Conservation (phyloP, 495 filamentous ascomycete species). For the Tetracladium setigerum region DNA sequence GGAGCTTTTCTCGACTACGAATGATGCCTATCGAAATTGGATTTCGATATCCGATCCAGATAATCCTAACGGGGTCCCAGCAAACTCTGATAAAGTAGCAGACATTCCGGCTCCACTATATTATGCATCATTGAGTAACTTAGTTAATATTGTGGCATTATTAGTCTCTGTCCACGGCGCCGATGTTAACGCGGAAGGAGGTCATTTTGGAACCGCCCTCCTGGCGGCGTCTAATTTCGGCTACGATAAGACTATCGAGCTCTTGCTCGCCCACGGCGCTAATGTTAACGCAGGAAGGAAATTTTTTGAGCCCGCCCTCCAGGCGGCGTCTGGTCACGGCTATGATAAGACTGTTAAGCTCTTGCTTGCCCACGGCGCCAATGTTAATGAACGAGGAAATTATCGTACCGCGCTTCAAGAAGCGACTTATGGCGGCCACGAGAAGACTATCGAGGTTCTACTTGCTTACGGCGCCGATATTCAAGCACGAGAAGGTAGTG, state of each 20-base stretch:
- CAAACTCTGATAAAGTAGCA: background rate
- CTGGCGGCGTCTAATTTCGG: slow-evolving; percentile 8
- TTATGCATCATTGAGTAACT: background rate
- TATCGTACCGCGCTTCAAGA: slow-evolving; percentile 6
- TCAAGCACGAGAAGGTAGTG: background rate
- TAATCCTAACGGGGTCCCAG: too few relatives aligned
- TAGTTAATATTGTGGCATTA: background rate
- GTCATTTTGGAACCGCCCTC: slow-evolving; percentile 11
- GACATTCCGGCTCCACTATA: background rate
- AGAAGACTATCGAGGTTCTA: slow-evolving; percentile 10
- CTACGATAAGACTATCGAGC: slow-evolving; percentile 12
- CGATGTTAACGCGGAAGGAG: slow-evolving; percentile 1
- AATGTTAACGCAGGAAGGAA: background rate
- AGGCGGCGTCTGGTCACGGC: background rate
- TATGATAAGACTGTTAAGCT: background rate
- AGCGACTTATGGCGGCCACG: slow-evolving; percentile 7
- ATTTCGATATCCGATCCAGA: slow-evolving; percentile 14
- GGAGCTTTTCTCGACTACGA: slow-evolving; percentile 1
- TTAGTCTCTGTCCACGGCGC: background rate
- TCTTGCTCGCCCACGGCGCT: slow-evolving; percentile 21
- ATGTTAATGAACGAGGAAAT: background rate
- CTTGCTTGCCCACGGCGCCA: slow-evolving; percentile 20
- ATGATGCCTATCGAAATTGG: slow-evolving; percentile 9
- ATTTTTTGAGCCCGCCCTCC: slow-evolving; percentile 2
- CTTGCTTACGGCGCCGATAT: slow-evolving; percentile 12